These are phyloP conservation scores for Haplographium delicatum DNA, from an alignment of 495 filamentous ascomycete species.

Conservation along the genomic window DNA sequence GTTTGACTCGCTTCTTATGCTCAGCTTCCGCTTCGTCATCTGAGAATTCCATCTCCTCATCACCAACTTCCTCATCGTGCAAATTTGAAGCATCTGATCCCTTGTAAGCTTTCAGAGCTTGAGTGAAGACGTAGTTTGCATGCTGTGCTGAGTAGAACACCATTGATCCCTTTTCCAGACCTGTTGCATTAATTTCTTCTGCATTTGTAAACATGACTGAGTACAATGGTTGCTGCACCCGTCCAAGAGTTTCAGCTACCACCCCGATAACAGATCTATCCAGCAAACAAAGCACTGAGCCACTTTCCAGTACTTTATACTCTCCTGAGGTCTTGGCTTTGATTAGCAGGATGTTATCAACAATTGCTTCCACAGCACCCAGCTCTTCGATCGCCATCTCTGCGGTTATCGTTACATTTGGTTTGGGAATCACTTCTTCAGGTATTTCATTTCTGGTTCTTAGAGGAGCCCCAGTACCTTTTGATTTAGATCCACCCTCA, in stretches of 20 bases:
- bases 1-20: constrained; percentile 57
- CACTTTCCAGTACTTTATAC: constrained; percentile 73
- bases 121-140: constrained; percentile 77
- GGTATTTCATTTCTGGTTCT: constrained; percentile 69
- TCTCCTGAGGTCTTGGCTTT: constrained; percentile 75
- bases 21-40: constrained; percentile 92
- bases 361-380: constrained; percentile 64
- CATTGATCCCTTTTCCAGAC: constrained; percentile 55
- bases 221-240: constrained; percentile 78
- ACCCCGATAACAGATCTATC: constrained; percentile 71
- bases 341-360: constrained; percentile 73
- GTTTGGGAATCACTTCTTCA: constrained; percentile 64
- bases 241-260: constrained; percentile 74
- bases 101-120: constrained; percentile 68
- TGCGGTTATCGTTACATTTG: constrained; percentile 64
- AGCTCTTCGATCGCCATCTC: constrained; percentile 72
- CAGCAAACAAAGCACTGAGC: constrained; percentile 77
- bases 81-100: constrained; percentile 90
- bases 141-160: constrained; percentile 74
- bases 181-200: constrained; percentile 59
- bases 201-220: constrained; percentile 62
- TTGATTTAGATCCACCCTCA: constrained; percentile 49
- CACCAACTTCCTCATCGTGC: constrained; percentile 85
- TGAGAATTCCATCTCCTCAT: constrained; percentile 87
- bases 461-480: constrained; percentile 41